phyloP scores from a whole-genome alignment of 2,329 filamentous ascomycete species.

The Pyricularia sp. region DNA sequence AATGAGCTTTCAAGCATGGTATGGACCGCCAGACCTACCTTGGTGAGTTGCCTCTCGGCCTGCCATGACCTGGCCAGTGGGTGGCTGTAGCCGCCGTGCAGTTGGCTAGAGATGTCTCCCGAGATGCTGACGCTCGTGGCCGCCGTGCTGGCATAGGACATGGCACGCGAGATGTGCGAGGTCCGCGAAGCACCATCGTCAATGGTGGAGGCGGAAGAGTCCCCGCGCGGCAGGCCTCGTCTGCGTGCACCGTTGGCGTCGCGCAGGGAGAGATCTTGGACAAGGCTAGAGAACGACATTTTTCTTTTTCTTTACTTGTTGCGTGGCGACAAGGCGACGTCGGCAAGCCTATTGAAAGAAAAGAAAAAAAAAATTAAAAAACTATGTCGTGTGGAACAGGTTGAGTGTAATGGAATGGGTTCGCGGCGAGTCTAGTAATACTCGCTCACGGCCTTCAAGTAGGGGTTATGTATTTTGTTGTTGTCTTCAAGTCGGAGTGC shows the following conservation, averaged over 20 bases:
- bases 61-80: constrained; percentile 72
- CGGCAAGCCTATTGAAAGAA: neutral
- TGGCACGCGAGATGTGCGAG: constrained; percentile 49
- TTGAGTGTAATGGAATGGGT: neutral
- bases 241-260: constrained; percentile 24
- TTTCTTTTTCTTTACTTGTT: constrained; percentile 3
- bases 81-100: constrained; percentile 73
- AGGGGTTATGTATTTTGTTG: neutral
- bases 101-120: constrained; percentile 68
- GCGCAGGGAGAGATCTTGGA: constrained; percentile 50
- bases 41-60: constrained; percentile 71
- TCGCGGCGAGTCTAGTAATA: neutral
- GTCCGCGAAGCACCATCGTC: constrained; percentile 47
- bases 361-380: neutral
- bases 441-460: neutral
- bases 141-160: constrained; percentile 53
- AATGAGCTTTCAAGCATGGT: neutral
- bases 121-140: constrained; percentile 58
- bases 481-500: neutral
- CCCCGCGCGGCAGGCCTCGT: constrained; percentile 28
- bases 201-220: constrained; percentile 36
- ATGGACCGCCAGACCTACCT: constrained; percentile 37
- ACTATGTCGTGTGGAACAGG: neutral
- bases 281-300: constrained; percentile 57
- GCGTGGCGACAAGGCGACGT: neutral